phyloP scores from a whole-genome alignment of 345 rosid species.

The Eucalyptus regnans region DNA sequence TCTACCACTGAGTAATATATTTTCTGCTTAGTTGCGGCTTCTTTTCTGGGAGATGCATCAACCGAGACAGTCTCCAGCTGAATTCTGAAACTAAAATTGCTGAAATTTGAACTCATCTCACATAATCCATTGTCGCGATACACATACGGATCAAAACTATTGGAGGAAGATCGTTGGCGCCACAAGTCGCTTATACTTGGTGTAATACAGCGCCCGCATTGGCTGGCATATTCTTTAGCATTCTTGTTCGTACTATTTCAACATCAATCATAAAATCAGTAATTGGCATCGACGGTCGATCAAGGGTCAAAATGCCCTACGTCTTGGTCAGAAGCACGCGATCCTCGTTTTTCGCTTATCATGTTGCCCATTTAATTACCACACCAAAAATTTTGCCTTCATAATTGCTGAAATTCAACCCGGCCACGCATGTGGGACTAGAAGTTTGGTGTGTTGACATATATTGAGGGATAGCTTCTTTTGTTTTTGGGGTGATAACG shows the following conservation, averaged over 20 bases:
- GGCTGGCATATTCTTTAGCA: background rate
- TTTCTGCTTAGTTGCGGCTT: background rate
- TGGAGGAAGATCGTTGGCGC: background rate
- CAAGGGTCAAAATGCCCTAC: background rate
- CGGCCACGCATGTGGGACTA: background rate
- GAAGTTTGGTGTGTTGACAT: background rate
- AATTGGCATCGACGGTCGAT: background rate
- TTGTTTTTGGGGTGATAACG: background rate
- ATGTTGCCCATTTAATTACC: background rate
- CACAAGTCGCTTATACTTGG: background rate
- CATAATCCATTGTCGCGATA: background rate
- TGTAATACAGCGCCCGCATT: background rate
- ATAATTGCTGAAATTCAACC: background rate
- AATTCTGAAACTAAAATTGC: background rate
- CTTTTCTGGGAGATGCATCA: background rate
- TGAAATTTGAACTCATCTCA: background rate
- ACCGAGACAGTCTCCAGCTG: background rate
- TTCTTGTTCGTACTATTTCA: background rate
- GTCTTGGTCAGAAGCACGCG: background rate
- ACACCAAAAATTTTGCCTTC: background rate
- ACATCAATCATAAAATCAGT: background rate
- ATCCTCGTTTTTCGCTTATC: background rate
- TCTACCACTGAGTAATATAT: background rate
- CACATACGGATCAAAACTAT: background rate
- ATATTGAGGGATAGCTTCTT: background rate